A percentile compares a stretch with the other conserved stretches of the same genome.
phyloP scores from a whole-genome alignment of 208 protist species.

The Trypanosoma cruzi region DNA sequence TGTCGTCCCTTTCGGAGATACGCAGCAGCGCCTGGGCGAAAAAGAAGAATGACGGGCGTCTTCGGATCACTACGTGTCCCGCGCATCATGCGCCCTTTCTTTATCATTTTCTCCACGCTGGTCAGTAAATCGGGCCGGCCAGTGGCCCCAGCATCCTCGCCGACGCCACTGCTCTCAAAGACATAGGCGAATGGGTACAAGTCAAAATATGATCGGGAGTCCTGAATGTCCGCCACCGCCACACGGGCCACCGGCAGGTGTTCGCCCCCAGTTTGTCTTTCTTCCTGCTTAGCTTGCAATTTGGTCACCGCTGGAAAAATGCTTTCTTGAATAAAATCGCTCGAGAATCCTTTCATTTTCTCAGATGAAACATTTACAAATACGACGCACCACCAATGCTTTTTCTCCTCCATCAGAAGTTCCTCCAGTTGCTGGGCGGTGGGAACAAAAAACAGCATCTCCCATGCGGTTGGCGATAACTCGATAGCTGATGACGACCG shows the following conservation, averaged over 20 bases:
- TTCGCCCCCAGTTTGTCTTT: neutral
- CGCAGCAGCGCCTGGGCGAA: slow-evolving; percentile 24
- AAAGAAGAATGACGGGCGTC: slow-evolving; percentile 6
- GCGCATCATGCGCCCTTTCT: neutral
- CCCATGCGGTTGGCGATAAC: neutral
- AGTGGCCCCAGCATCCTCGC: neutral
- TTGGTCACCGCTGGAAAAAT: neutral
- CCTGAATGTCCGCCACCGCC: slow-evolving; percentile 6
- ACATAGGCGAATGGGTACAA: slow-evolving; percentile 17
- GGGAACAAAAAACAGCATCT: slow-evolving; percentile 2
- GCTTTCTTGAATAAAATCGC: slow-evolving; percentile 1
- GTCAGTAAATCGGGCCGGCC: neutral
- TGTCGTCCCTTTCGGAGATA: slow-evolving; percentile 10
- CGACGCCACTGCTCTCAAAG: neutral
- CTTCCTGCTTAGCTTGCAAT: neutral
- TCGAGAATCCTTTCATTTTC: neutral
- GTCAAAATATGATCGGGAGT: slow-evolving; percentile 13
- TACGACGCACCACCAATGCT: slow-evolving; percentile 7
- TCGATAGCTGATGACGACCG: neutral
- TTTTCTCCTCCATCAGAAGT: neutral
- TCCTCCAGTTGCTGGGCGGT: slow-evolving; percentile 5
- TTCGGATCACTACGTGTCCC: neutral
- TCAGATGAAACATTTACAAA: slow-evolving; percentile 16
- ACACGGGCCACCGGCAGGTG: neutral
- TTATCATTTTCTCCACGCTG: slow-evolving; percentile 7